Percentiles rank a stretch among this genome's conserved stretches.
Evolutionary conservation across 768 basidiomycete genomes (phyloP).

Genomic region (Coprinopsis cinerea): DNA sequence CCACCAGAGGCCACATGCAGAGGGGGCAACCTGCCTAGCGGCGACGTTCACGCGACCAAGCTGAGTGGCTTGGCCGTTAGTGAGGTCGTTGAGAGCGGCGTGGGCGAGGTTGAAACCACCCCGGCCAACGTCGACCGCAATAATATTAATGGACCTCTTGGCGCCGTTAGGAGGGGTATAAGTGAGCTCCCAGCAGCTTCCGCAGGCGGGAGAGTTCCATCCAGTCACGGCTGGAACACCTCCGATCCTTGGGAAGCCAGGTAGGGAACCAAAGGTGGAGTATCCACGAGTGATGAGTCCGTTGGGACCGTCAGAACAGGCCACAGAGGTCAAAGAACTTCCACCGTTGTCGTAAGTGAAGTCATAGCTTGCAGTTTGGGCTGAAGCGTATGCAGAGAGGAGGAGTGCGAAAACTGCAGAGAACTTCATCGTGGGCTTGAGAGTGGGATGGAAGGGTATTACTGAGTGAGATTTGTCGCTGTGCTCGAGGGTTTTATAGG

Average conservation of each 20-base stretch:
- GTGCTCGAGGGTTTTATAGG: too few relatives aligned
- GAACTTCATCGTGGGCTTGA: conserved; percentile 27
- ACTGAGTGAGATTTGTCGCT: not conserved
- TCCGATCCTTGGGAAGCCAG: conserved; percentile 56
- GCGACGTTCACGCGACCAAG: conserved; percentile 7
- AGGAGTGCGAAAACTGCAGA: conserved; percentile 18
- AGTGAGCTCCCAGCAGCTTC: conserved; percentile 55
- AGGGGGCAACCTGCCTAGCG: conserved; percentile 3
- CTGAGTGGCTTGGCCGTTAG: conserved; percentile 17
- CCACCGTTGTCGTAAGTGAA: conserved; percentile 39
- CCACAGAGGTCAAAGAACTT: conserved; percentile 34
- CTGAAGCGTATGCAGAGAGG: conserved; percentile 20
- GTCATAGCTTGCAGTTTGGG: conserved; percentile 36
- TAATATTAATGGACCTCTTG: conserved; percentile 36
- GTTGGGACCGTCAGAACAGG: conserved; percentile 44
- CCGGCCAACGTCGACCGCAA: conserved; percentile 48
- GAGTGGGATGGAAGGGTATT: not conserved
- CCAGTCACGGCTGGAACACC: conserved; percentile 45
- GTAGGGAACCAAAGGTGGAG: conserved; percentile 45
- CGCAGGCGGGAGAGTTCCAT: conserved; percentile 49
- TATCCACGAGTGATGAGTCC: conserved; percentile 43
- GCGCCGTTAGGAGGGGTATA: conserved; percentile 30
- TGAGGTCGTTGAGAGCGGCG: conserved; percentile 51
- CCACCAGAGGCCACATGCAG: conserved; percentile 7
- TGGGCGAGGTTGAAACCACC: conserved; percentile 44